These are phyloP conservation scores for Bassia scoparia DNA, from an alignment of 148 eudicot species.

Conservation along the genomic window DNA sequence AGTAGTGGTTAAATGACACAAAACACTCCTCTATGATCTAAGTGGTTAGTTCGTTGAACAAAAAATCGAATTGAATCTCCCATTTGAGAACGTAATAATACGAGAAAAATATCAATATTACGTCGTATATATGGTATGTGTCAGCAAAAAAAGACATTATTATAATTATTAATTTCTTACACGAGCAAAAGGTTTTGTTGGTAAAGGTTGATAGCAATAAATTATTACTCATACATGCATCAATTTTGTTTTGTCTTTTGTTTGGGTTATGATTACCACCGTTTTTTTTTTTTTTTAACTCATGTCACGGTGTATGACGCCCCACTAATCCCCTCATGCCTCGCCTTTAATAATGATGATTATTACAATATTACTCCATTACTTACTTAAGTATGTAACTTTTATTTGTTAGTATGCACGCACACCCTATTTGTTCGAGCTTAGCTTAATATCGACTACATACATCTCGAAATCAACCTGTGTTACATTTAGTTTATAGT, in stretches of 20 bases:
- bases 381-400: neutral
- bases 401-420: too few species aligned
- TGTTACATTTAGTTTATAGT: too few species aligned
- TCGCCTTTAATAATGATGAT: neutral
- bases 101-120: neutral
- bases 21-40: neutral
- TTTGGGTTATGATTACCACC: slow-evolving; percentile 18
- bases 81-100: neutral
- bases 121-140: too few species aligned
- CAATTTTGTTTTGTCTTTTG: neutral
- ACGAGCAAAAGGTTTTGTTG: neutral
- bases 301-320: slow-evolving; percentile 9
- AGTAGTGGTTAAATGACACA: slow-evolving; percentile 2
- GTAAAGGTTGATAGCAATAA: neutral
- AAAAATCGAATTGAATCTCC: neutral
- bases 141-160: neutral
- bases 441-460: too few species aligned
- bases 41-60: neutral
- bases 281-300: neutral
- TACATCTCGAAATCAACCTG: too few species aligned
- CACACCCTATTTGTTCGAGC: too few species aligned
- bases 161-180: neutral
- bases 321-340: neutral
- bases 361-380: neutral
- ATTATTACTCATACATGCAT: too few species aligned